Evolutionary conservation across 2,329 filamentous ascomycete species (phyloP), one percentile per base, ranked within the genome.

Genomic region (Cercospora janseana): DNA sequence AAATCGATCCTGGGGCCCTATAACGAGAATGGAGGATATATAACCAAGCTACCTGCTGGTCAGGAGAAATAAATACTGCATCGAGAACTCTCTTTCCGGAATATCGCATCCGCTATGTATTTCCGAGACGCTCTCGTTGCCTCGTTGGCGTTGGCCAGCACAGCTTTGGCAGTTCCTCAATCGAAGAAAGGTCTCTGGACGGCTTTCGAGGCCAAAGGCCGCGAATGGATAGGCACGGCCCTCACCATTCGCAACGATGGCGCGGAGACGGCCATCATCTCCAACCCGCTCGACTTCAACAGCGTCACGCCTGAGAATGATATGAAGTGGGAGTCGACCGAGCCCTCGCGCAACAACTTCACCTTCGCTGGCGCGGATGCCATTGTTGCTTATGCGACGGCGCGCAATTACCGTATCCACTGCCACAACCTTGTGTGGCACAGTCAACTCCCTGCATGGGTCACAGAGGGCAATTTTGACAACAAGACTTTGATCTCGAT

Each of bases 391-490:
- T 31, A n/a, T 31, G 49, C 37, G 4, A 53, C 53, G n/a, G 57
- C 62, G 34, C 66, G 72, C 55, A 61, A 66, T 21, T 63, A 68
- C 38, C 57, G 66, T 44, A 61, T 69, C 47, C 59, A 69, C 37
- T 73, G 71, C 63, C 71, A 73, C 54, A 71, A 58, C 6, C 60
- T 72, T 4, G 69, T 73, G 3, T 74, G 71, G 71, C 64, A 72
- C 58, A 66, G 60, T 29, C 70, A 72, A 41, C 60, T 72, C 10
- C 70, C 71, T 0, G 51, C 46, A 10, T 74, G 71, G 69, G 67
- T 72, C 0, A 63, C 62, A 1, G 56, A 59, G 7, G 34, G 46
- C 15, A 15, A 26, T 21, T 64, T 60, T 34, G 63, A 70, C 56
- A 72, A 73, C 54, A 64, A 66, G 4, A 72, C 70, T 1, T 58